These are phyloP conservation scores for Chimonanthus praecox DNA, from an alignment of 164 flowering plant species.

Conservation along the genomic window DNA sequence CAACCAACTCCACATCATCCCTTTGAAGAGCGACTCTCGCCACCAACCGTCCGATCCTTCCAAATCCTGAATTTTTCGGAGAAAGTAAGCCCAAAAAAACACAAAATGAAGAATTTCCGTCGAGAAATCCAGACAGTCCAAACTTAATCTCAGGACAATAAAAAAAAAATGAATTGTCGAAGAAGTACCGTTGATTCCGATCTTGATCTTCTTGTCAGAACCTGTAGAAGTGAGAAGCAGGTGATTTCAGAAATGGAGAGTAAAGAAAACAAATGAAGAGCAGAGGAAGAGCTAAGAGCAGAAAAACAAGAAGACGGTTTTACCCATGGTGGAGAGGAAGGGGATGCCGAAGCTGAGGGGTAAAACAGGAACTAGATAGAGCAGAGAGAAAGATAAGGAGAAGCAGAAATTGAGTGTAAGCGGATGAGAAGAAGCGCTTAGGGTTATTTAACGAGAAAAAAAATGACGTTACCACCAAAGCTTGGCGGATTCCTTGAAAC, in stretches of 20 bases:
- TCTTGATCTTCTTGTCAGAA: slow-evolving; percentile 42
- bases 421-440: not conserved
- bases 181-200: slow-evolving; percentile 42
- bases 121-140: not conserved
- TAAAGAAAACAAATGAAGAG: not conserved
- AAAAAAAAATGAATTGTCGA: not conserved
- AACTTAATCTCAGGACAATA: not conserved
- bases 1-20: slow-evolving; percentile 81
- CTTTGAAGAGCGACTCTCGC: slow-evolving; percentile 73
- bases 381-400: not conserved
- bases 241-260: not conserved
- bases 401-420: not conserved
- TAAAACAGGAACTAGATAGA: not conserved
- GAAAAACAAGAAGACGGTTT: not conserved
- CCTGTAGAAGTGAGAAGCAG: not conserved
- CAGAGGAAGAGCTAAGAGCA: not conserved
- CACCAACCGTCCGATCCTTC: slow-evolving; percentile 84
- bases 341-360: not conserved
- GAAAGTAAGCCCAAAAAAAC: not conserved
- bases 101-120: not conserved
- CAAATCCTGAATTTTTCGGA: slow-evolving; percentile 50
- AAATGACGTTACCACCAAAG: not conserved
- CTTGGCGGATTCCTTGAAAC: not conserved
- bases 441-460: not conserved
- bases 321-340: slow-evolving; percentile 14